Base-by-base conservation (phyloP, 2,329 filamentous ascomycete genomes). In the Rasamsonia emersonii region DNA sequence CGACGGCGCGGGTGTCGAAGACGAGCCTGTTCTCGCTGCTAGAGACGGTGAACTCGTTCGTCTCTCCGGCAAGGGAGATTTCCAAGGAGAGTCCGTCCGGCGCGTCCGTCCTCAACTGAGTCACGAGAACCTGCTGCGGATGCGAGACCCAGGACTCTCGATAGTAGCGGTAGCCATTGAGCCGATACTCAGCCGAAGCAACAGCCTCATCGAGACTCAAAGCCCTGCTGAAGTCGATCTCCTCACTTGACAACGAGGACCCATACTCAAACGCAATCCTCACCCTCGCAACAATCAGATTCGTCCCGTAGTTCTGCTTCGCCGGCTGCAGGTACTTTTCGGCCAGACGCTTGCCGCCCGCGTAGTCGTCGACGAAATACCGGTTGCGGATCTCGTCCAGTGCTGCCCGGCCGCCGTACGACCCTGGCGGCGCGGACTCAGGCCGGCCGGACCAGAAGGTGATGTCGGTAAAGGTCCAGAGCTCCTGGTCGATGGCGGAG, bases 281-380 rank as follows among this genome's bases (percentile, higher is more conserved):
- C 13, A 24, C 9, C 18, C 18, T 20, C n/a, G 29, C 29, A 15
- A 31, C 29, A 15, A n/a, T 7, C 9, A 31, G n/a, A 9, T 24
- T 31, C 9, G 20, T 31, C 8, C 29, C 29, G 11, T 15, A 31
- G 19, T 31, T 31, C 9, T 10, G 10, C 18, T 31, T 31, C 9
- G 9, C 5, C 7, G 29, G 18, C 14, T 31, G 29, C 18, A 31
- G 14, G 24, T 31, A 24, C 13, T 31, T 11, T 10, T 31, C 29
- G 10, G 20, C 8, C 15, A 31, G 10, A 2, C 9, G n/a, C 17
- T 24, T 31, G 9, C 29, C 29, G 6, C 14, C 18, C 5, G 3
- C 4, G 18, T 11, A 31, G 14, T 24, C 20, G 18, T 31, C 17
- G 11, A 15, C 19, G 19, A 31, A 31, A 16, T 31, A 31, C 13